Evolutionary conservation across 345 rosid species (phyloP).

Genomic region (Populus pruinosa): DNA sequence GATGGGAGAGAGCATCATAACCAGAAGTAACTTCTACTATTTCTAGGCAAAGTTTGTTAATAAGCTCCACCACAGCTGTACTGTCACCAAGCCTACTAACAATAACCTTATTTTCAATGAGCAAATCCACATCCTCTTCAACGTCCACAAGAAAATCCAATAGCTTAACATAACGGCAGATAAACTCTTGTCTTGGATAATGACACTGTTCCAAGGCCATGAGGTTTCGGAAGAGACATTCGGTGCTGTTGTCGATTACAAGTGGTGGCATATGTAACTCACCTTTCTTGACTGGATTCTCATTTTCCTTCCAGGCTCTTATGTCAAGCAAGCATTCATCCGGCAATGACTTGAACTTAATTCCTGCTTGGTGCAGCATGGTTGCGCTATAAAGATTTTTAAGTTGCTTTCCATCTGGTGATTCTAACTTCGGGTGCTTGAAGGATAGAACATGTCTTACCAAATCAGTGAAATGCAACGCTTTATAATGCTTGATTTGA

Average conservation of each 20-base stretch:
- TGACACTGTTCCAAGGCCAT: background rate
- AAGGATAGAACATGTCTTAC: background rate
- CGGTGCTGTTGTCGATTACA: conserved; percentile 3
- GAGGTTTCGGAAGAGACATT: conserved; percentile 10
- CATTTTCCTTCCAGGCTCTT: background rate
- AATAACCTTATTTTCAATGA: conserved; percentile 18
- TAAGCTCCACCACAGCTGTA: conserved; percentile 20
- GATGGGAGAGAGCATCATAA: background rate
- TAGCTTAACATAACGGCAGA: background rate
- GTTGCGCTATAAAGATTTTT: background rate
- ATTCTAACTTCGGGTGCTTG: background rate
- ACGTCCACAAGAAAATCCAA: conserved; percentile 30
- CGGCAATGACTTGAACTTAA: background rate
- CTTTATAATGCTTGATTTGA: background rate
- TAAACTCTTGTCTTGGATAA: too few species aligned
- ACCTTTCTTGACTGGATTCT: background rate
- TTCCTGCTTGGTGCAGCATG: conserved; percentile 9
- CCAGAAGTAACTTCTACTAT: background rate
- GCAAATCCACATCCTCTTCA: conserved; percentile 23
- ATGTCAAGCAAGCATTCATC: background rate
- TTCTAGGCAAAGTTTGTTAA: conserved; percentile 25
- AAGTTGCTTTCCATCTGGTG: background rate
- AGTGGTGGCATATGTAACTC: conserved; percentile 1
- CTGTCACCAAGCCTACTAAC: background rate
- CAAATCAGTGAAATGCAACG: conserved; percentile 12